Base-by-base conservation (phyloP, 495 filamentous ascomycete species). In the Jackrogersella multiformis region DNA sequence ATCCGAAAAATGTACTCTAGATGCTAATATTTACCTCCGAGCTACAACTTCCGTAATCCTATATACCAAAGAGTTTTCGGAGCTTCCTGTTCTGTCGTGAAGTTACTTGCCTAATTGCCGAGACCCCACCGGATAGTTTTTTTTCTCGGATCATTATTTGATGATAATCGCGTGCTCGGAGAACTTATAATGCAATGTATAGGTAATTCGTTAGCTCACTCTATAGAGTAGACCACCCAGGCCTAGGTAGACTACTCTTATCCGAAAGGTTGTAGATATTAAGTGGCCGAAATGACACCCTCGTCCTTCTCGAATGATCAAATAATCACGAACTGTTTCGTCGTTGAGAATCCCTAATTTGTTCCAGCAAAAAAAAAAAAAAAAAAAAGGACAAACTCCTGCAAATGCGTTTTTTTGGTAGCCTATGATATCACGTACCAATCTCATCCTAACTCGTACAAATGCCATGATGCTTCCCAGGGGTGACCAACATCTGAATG, bases 391-490 rank as follows among this genome's bases (percentile, higher is more conserved):
- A 12, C 2, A 36, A 35, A 35, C 49, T 53, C 32, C 30, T 13
- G 49, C 42, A 36, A 36, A 36, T 53, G 49, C 49, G 30, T 58
- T 46, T 56, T n/a, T 48, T 56, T 64, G 12, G 36, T 59, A 61
- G 49, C 23, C 56, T 58, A 35, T 63, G 41, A 58, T 67, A 63
- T 65, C 58, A 55, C 61, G 48, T 66, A 39, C 62, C 58, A 57
- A 54, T 66, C 51, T 66, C 56, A 56, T 66, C 56, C 45, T 55
- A 64, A 61, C 61, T 45, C 61, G 55, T 66, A 70, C 35, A 65
- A 42, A 61, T 65, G 67, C 48, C 20, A 52, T 66, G 38, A 56
- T 45, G 46, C 23, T 41, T 28, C 38, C 46, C 20, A 16, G 30
- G 44, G 23, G 32, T 15, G 13, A 38, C 52, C 51, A 54, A 48